Evolutionary conservation across 2,329 filamentous ascomycete genomes (phyloP), one percentile per base, ranked within the genome.

Genomic region (Cladosporium sp.): DNA sequence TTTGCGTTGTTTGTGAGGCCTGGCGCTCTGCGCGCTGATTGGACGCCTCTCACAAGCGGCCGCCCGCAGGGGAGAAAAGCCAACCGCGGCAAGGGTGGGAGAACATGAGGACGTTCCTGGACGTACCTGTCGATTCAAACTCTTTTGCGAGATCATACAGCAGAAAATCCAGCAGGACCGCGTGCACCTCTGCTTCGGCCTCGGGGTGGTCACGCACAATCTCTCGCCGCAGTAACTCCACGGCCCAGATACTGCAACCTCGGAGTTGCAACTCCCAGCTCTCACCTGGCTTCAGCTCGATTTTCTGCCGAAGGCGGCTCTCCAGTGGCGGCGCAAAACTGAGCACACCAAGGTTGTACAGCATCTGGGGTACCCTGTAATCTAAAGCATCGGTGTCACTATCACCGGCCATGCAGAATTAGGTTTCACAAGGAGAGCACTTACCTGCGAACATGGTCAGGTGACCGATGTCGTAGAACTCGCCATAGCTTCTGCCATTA

Each of bases 81-180:
- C 45, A 48, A 36, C 30, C 18, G 37, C 18, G 45, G 32, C 22
- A 27, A 27, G 22, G 22, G 22, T 9, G 22, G n/a, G n/a, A n/a
- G n/a, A 32, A 32, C 30, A 32, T 32, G 30, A n/a, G n/a, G 9
- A 27, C 5, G 22, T 27, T 17, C n/a, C 24, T 13, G 17, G 52
- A 29, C 65, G 65, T 54, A 72, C 73, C 54, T 65, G 64, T 66
- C 24, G 61, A 62, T 68, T 97, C 92, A 65, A 87, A 69, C 64
- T 89, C 86, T 68, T 97, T 99, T 72, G 93, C 90, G 15, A 86
- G 83, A 71, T 99, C 93, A 66, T 99, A 99, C 50, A 99, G 74
- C 69, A 96, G 96, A 71, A 97, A 99, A 69, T 99, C 93, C 56
- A 99, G 93, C 61, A 99, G 70, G 34, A 97, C 89, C 20, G 93